Evolutionary conservation across 2,329 filamentous ascomycete species (phyloP), one percentile per base, ranked within the genome.

Genomic region (Cyphellophora attinorum): DNA sequence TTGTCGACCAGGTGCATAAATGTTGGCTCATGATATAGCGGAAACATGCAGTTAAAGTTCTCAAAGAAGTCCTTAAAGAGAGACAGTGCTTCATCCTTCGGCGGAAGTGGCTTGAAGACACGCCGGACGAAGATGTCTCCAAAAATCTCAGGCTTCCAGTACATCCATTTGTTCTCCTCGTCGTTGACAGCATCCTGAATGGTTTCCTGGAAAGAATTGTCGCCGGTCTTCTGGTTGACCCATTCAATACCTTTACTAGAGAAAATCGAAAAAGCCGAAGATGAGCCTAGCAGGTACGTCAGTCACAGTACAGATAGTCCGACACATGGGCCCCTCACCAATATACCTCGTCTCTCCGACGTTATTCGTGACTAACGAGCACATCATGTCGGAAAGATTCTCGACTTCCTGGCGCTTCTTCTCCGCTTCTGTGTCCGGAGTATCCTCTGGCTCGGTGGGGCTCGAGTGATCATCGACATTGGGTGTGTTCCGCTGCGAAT

Each of bases 21-120:
- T 0, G 91, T 96, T 1, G 89, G 88, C 57, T 95, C 88, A 58
- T 98, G 91, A 53, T 94, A 98, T 3, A 98, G 68, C 5, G 91
- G 91, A 54, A 96, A 94, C 74, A 96, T 89, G 74, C 85, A 91
- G 65, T 98, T 98, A 70, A 98, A 96, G 61, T 95, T 95, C 52
- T 93, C 85, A 48, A 98, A 98, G 53, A 81, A 98, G 58, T 98
- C 91, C 58, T 82, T 85, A 41, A 95, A 74, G 23, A 96, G 65
- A 2, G 85, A 93, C 41, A 93, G 59, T 1, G 86, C 85, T 60
- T 95, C 88, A n/a, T 78, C 70, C 58, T 93, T 93, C 1, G 83
- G 69, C 3, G 91, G 91, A 19, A 96, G 60, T 11, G 78, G 80
- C 41, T 81, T 81, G 67, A 89, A 95, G 17, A 94, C 72, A 11